Evolutionary conservation across 2,329 filamentous ascomycete genomes (phyloP).

Genomic region (Rugonectria rugulosa): DNA sequence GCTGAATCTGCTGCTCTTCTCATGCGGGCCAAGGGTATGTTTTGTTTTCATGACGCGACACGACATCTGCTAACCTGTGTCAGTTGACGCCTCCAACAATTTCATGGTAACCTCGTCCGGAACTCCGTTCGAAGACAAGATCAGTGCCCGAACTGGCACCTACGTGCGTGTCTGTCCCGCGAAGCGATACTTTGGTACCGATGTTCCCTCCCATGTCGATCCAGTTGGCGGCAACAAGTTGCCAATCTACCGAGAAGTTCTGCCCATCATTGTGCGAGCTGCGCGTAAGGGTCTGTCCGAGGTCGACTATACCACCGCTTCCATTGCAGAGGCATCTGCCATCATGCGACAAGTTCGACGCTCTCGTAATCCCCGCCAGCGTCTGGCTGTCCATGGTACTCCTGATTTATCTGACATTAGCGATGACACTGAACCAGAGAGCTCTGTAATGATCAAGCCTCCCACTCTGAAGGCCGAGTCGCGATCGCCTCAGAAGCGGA

Average conservation of each 20-base stretch:
- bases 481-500: slow-evolving; percentile 43
- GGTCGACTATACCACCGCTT: slow-evolving; percentile 38
- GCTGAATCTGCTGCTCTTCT: slow-evolving; percentile 21
- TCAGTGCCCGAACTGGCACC: slow-evolving; percentile 14
- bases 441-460: slow-evolving; percentile 32
- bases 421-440: slow-evolving; percentile 41
- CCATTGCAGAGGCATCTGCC: slow-evolving; percentile 35
- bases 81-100: slow-evolving; percentile 39
- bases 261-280: slow-evolving; percentile 37
- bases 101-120: slow-evolving; percentile 27
- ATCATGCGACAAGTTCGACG: slow-evolving; percentile 29
- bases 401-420: slow-evolving; percentile 39
- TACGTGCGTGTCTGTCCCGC: slow-evolving; percentile 32
- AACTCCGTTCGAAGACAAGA: slow-evolving; percentile 19
- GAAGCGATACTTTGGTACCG: slow-evolving; percentile 39
- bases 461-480: slow-evolving; percentile 33
- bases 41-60: background rate
- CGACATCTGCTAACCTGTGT: slow-evolving; percentile 23
- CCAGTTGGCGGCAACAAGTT: slow-evolving; percentile 39
- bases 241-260: slow-evolving; percentile 34
- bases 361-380: slow-evolving; percentile 33
- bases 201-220: slow-evolving; percentile 21
- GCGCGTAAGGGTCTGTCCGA: slow-evolving; percentile 24
- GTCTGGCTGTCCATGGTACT: slow-evolving; percentile 31
- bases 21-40: slow-evolving; percentile 43